phyloP scores from a whole-genome alignment of 2,329 filamentous ascomycete genomes.

The Cladosporium sp. region DNA sequence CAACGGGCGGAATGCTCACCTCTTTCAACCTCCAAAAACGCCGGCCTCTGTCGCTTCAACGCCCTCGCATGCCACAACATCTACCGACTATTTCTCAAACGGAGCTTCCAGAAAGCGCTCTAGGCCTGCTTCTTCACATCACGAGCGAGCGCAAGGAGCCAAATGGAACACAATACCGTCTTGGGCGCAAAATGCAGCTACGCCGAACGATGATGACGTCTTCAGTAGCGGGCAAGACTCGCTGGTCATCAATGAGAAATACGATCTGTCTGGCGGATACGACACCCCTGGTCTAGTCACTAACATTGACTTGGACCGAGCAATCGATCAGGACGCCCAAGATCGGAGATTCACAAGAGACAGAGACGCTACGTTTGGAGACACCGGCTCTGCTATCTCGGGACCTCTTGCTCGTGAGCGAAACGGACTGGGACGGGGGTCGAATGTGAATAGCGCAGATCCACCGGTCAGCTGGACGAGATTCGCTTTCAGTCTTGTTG shows the following conservation, averaged over 20 bases:
- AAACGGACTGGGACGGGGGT: constrained; percentile 28
- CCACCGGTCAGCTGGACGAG: constrained; percentile 44
- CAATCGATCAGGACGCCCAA: constrained; percentile 1
- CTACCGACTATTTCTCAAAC: constrained; percentile 25
- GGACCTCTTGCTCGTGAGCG: constrained; percentile 30
- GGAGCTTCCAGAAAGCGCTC: constrained; percentile 26
- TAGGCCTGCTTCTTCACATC: constrained; percentile 23
- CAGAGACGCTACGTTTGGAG: neutral
- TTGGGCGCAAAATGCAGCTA: constrained; percentile 14
- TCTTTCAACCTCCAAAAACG: constrained; percentile 40
- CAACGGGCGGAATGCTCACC: constrained; percentile 20
- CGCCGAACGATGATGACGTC: constrained; percentile 7
- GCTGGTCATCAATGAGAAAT: constrained; percentile 46
- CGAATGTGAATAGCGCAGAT: constrained; percentile 13
- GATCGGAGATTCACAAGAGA: constrained; percentile 3
- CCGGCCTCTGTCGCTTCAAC: constrained; percentile 30
- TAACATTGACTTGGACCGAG: constrained; percentile 32
- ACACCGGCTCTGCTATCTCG: constrained; percentile 13
- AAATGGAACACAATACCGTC: neutral
- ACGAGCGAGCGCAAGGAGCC: neutral
- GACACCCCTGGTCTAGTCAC: constrained; percentile 40
- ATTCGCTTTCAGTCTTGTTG: constrained; percentile 57
- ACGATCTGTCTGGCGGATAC: constrained; percentile 45
- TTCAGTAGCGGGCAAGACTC: constrained; percentile 29
- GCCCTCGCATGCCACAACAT: constrained; percentile 17